These are phyloP conservation scores for Symbiodinium pilosum DNA, from an alignment of 73 alveolate species.

Conservation along the genomic window DNA sequence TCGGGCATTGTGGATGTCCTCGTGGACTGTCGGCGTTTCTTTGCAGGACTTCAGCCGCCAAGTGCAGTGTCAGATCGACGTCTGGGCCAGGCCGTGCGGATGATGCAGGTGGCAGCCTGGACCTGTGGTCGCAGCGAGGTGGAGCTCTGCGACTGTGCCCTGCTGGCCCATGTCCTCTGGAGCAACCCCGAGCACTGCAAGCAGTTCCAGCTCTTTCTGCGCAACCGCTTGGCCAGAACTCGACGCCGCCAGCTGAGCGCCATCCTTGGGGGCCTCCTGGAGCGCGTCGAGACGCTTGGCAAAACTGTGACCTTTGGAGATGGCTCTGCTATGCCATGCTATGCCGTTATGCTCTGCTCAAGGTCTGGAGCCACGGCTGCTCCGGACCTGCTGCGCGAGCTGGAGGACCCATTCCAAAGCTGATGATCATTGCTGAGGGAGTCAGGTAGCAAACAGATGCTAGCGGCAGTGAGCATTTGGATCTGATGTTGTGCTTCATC, in stretches of 20 bases:
- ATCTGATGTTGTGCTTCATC: too few species aligned
- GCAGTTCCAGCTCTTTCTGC: slow-evolving; percentile 17
- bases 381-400: neutral
- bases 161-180: slow-evolving; percentile 49
- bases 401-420: neutral
- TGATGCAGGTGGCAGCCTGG: slow-evolving; percentile 50
- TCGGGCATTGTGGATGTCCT: slow-evolving; percentile 12
- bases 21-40: slow-evolving; percentile 35
- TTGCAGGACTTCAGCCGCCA: slow-evolving; percentile 5
- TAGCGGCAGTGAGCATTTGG: too few species aligned
- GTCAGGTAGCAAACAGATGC: too few species aligned
- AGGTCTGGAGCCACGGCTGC: slow-evolving; percentile 7
- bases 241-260: slow-evolving; percentile 37
- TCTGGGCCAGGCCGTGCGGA: slow-evolving; percentile 83
- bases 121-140: slow-evolving; percentile 14
- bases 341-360: too few species aligned
- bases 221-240: slow-evolving; percentile 41
- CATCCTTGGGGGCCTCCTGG: slow-evolving; percentile 63
- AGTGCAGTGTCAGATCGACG: slow-evolving; percentile 54
- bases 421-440: too few species aligned
- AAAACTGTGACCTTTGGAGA: neutral
- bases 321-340: too few species aligned
- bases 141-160: slow-evolving; percentile 53
- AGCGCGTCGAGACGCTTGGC: slow-evolving; percentile 49
- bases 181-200: slow-evolving; percentile 18